Base-by-base conservation (phyloP, 768 basidiomycete genomes). In the Gloeostereum incarnatum region DNA sequence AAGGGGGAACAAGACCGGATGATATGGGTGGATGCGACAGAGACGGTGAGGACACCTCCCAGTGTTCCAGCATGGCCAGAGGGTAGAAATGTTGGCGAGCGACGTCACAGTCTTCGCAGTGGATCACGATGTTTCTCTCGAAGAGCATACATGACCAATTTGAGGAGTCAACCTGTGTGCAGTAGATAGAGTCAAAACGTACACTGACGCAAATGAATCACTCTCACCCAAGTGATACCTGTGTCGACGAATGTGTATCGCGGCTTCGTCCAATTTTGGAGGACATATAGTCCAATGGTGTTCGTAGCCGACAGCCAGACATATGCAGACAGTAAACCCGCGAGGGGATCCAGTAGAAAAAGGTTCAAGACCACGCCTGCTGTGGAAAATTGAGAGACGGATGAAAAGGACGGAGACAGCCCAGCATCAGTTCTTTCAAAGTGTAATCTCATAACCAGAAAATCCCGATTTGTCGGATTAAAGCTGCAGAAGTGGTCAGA, bases 141-240 rank as follows among this genome's bases (percentile, higher is more conserved):
- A 70, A 73, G 7, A 83, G 55, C 33, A 83, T 83, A 48, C 81
- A 85, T 17, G 80, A 82, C 82, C 82, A 85, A 41, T 83, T 84
- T 7, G 81, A 78, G 14, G 78, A 79, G 51, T 68, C 62, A 9
- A 71, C 65, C 81, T 83, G 43, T 16, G 39, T 27, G 7, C 6
- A 9, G 17, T 33, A 23, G 26, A 17, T 14, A 45, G 27, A 22
- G 29, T 19, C 37, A 45, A 40, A 24, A 23, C 36, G 16, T 10
- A 35, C 31, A 16, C 24, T 16, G 22, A 27, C 14, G 32, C 13
- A 7, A 29, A 26, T 10, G 33, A 33, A 31, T 26, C 34, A 6
- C 6, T 73, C 81, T 60, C 50, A 84, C 82, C 49, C 80, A 82
- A 60, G 75, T 69, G 10, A 85, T 77, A 9, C 76, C 75, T 1